Conservation (phyloP, 768 basidiomycete genomes). For the Tephrocybe rancida region DNA sequence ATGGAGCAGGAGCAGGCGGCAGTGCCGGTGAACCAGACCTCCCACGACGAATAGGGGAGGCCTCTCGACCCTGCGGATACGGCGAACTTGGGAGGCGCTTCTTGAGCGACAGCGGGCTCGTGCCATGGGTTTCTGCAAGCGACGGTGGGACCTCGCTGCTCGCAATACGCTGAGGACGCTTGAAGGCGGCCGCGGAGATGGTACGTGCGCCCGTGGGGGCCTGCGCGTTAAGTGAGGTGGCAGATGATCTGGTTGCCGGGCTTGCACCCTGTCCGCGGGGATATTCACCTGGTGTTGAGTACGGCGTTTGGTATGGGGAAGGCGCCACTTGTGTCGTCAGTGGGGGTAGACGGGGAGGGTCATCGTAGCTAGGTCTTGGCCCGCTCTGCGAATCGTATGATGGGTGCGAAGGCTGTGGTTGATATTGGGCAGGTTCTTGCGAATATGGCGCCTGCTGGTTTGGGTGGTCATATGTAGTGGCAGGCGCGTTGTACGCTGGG, state of each 20-base stretch:
- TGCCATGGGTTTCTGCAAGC: slow-evolving; percentile 34
- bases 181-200: slow-evolving; percentile 79
- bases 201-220: slow-evolving; percentile 48
- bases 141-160: slow-evolving; percentile 25
- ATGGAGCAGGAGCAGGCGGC: slow-evolving; percentile 17
- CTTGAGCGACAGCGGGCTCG: slow-evolving; percentile 48
- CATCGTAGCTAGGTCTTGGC: slow-evolving; percentile 1
- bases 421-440: slow-evolving; percentile 5
- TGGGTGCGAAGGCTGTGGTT: background rate
- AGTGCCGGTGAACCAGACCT: slow-evolving; percentile 17
- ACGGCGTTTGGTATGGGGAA: slow-evolving; percentile 44
- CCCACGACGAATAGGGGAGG: slow-evolving; percentile 15
- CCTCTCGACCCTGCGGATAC: slow-evolving; percentile 25
- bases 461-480: background rate
- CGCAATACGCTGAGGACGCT: slow-evolving; percentile 44
- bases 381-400: slow-evolving; percentile 5
- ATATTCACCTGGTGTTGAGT: slow-evolving; percentile 34
- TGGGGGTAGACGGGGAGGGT: slow-evolving; percentile 12
- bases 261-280: slow-evolving; percentile 29
- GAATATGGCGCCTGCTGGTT: background rate
- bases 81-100: slow-evolving; percentile 53
- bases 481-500: slow-evolving; percentile 18
- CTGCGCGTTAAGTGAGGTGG: slow-evolving; percentile 17
- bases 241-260: slow-evolving; percentile 18
- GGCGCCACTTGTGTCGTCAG: slow-evolving; percentile 5